These are phyloP conservation scores for Colletotrichum tabaci DNA, from an alignment of 2,329 filamentous ascomycete genomes.

Conservation along the genomic window DNA sequence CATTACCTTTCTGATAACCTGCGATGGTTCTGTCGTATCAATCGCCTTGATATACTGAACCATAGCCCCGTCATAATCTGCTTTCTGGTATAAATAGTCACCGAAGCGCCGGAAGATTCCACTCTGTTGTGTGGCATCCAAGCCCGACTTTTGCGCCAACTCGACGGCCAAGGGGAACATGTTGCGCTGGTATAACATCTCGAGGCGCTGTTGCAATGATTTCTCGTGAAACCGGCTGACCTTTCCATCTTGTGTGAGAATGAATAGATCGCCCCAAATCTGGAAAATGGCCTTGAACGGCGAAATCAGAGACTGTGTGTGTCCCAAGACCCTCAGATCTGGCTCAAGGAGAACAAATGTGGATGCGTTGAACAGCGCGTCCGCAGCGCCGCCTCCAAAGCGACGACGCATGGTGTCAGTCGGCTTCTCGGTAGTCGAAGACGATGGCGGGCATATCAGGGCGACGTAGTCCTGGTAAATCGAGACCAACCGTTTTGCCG, in stretches of 20 bases:
- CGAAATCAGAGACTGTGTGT: constrained; percentile 87
- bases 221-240: constrained; percentile 93
- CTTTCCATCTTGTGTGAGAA: constrained; percentile 94
- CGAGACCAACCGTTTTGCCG: constrained; percentile 85
- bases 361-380: constrained; percentile 87
- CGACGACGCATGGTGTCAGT: constrained; percentile 76
- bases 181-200: constrained; percentile 94
- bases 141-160: constrained; percentile 88
- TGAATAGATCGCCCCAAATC: constrained; percentile 92
- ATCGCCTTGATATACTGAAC: constrained; percentile 97
- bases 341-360: constrained; percentile 94
- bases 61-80: constrained; percentile 98
- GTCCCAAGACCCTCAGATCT: constrained; percentile 89
- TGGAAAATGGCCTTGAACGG: constrained; percentile 85
- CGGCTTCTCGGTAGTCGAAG: constrained; percentile 65
- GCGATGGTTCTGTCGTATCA: constrained; percentile 94
- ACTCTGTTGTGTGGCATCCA: constrained; percentile 87
- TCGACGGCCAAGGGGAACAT: constrained; percentile 94
- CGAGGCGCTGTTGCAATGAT: constrained; percentile 88
- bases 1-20: constrained; percentile 89
- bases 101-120: constrained; percentile 94
- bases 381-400: constrained; percentile 78
- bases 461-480: constrained; percentile 90
- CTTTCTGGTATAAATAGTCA: constrained; percentile 94
- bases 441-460: constrained; percentile 82